Evolutionary conservation across 2,329 filamentous ascomycete species (phyloP).

Genomic region (Teratosphaeria zuluensis): DNA sequence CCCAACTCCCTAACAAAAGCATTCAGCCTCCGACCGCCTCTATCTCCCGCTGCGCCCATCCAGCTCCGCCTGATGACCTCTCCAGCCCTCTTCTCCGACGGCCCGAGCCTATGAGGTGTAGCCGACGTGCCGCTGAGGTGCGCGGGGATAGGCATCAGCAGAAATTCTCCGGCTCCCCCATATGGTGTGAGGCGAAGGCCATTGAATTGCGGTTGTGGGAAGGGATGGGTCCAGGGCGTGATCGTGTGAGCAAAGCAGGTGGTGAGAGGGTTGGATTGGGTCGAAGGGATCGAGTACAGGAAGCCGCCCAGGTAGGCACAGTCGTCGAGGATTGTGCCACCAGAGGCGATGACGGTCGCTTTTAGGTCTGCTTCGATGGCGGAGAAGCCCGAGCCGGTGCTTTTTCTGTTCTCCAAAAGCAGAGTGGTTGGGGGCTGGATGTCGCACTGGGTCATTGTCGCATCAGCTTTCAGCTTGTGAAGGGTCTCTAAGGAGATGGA

Average conservation of each 20-base stretch:
- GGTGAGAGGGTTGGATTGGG: background rate
- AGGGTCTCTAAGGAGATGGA: background rate
- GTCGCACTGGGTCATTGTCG: constrained; percentile 6
- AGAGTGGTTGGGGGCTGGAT: constrained; percentile 6
- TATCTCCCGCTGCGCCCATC: constrained; percentile 2
- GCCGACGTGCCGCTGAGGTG: background rate
- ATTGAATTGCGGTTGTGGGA: constrained; percentile 8
- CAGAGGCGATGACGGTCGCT: constrained; percentile 6
- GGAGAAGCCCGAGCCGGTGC: constrained; percentile 2
- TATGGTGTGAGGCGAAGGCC: constrained; percentile 6
- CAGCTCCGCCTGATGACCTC: background rate
- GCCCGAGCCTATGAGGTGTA: background rate
- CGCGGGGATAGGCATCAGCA: background rate
- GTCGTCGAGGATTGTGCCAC: constrained; percentile 9
- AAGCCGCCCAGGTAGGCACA: constrained; percentile 13
- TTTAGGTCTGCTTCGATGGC: constrained; percentile 9
- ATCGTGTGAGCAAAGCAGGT: constrained; percentile 7
- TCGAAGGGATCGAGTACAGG: constrained; percentile 8
- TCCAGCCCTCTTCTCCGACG: background rate
- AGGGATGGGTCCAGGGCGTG: constrained; percentile 4
- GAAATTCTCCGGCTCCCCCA: background rate
- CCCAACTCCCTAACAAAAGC: background rate
- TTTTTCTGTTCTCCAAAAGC: background rate
- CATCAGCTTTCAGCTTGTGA: background rate
- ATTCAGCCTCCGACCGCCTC: background rate